Conservation (phyloP, 441 rosid species). For the Pelargonium myrrhifolium region DNA sequence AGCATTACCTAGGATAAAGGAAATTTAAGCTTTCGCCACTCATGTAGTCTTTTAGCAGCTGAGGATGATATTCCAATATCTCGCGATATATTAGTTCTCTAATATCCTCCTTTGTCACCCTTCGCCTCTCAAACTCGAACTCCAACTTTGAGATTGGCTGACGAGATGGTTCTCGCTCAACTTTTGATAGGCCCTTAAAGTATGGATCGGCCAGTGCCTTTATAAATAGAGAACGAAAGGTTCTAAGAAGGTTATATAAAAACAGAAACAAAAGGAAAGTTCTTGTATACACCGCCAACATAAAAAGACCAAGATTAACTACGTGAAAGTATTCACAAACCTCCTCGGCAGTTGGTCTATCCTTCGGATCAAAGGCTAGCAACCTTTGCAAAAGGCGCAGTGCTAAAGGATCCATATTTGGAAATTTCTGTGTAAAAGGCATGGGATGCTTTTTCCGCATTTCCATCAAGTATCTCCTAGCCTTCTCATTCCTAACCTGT, state of each 20-base stretch:
- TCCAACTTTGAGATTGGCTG: slow-evolving; percentile 89
- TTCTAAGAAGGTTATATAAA: too few relatives aligned
- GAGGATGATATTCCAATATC: too few relatives aligned
- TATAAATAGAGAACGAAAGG: background rate
- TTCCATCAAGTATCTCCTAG: slow-evolving; percentile 80
- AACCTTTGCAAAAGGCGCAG: slow-evolving; percentile 60
- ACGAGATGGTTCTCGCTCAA: slow-evolving; percentile 88
- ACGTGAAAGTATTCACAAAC: slow-evolving; percentile 21
- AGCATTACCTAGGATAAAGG: slow-evolving; percentile 71
- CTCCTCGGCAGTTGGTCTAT: slow-evolving; percentile 89
- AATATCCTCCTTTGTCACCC: slow-evolving; percentile 83
- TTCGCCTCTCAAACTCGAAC: slow-evolving; percentile 90
- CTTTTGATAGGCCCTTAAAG: slow-evolving; percentile 74
- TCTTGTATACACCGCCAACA: slow-evolving; percentile 5
- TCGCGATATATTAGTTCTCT: slow-evolving; percentile 79
- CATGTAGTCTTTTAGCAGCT: slow-evolving; percentile 68
- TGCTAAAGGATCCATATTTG: slow-evolving; percentile 74
- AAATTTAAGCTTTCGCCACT: slow-evolving; percentile 80
- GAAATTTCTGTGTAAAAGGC: slow-evolving; percentile 66
- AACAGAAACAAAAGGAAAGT: too few relatives aligned
- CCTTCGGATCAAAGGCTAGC: slow-evolving; percentile 96
- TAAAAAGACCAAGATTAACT: too few relatives aligned
- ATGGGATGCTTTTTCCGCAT: slow-evolving; percentile 85
- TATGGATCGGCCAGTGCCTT: slow-evolving; percentile 91
- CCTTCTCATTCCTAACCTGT: slow-evolving; percentile 92